Percentiles rank a stretch among this genome's conserved stretches.
Conservation (phyloP, 1,139 yeast species). For the Geotrichum siamense region DNA sequence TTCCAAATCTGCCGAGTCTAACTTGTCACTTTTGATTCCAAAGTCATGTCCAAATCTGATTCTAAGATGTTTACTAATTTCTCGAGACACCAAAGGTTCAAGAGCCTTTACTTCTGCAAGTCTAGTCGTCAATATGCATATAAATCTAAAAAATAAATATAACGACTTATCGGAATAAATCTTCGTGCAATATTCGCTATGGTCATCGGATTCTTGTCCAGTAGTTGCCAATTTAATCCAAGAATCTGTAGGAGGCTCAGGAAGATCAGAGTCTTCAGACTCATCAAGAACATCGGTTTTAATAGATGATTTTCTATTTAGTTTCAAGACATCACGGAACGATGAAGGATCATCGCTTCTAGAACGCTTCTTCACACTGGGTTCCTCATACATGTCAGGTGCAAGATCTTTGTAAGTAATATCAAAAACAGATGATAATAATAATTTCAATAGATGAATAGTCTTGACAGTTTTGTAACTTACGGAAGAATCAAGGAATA, state of each 20-base stretch:
- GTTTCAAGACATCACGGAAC: not conserved
- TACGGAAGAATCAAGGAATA: not conserved
- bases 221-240: not conserved
- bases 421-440: not conserved
- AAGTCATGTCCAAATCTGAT: conserved; percentile 87
- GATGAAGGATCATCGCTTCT: not conserved
- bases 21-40: conserved; percentile 70
- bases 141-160: conserved; percentile 82
- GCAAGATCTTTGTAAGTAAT: not conserved
- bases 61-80: conserved; percentile 48
- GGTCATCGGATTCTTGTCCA: not conserved
- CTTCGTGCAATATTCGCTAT: not conserved
- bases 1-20: conserved; percentile 70
- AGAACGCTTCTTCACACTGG: not conserved
- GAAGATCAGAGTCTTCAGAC: no score
- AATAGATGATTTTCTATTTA: not conserved
- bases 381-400: not conserved
- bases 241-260: not conserved
- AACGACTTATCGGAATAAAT: conserved; percentile 86
- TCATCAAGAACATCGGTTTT: not conserved
- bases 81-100: conserved; percentile 64
- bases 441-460: not conserved
- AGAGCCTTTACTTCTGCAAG: conserved; percentile 62
- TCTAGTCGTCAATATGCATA: conserved; percentile 75
- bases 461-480: not conserved